Evolutionary conservation across 345 rosid genomes (phyloP).

Genomic region (Eucalyptus cloeziana): DNA sequence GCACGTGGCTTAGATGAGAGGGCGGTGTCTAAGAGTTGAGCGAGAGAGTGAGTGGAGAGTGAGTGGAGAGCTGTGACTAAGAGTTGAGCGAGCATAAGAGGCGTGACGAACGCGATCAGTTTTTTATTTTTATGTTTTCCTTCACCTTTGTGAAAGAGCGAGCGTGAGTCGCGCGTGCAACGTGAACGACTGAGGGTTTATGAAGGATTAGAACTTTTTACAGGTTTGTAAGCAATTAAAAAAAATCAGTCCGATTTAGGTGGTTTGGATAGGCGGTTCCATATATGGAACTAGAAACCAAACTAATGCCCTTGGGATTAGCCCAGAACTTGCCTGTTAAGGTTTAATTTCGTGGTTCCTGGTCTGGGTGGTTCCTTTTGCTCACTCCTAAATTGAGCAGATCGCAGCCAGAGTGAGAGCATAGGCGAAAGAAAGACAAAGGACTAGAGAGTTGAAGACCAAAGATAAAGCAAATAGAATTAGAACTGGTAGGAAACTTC

Average conservation of each 20-base stretch:
- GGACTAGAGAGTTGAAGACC: conserved; percentile 39
- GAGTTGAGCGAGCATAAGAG: neutral
- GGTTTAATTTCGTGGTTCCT: accelerated
- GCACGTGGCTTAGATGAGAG: neutral
- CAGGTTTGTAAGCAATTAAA: neutral
- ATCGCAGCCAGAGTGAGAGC: conserved; percentile 43
- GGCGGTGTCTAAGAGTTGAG: neutral
- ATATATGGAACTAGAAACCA: accelerated
- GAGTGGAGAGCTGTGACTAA: neutral
- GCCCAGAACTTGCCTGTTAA: accelerated
- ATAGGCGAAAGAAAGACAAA: conserved; percentile 32
- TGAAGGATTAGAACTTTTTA: neutral
- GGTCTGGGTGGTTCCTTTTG: accelerated
- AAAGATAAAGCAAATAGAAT: conserved; percentile 54
- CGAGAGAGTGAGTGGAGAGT: neutral
- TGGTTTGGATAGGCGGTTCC: accelerated
- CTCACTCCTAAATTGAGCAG: conserved; percentile 1
- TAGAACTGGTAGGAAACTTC: conserved; percentile 37
- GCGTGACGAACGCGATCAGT: neutral
- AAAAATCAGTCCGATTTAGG: accelerated
- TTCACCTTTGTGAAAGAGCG: neutral
- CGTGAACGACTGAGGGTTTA: neutral
- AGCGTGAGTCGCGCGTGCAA: neutral
- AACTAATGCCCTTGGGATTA: accelerated
- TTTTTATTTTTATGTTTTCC: no score